Conservation (phyloP, 805 yeast genomes). For the Kuraishia molischiana region DNA sequence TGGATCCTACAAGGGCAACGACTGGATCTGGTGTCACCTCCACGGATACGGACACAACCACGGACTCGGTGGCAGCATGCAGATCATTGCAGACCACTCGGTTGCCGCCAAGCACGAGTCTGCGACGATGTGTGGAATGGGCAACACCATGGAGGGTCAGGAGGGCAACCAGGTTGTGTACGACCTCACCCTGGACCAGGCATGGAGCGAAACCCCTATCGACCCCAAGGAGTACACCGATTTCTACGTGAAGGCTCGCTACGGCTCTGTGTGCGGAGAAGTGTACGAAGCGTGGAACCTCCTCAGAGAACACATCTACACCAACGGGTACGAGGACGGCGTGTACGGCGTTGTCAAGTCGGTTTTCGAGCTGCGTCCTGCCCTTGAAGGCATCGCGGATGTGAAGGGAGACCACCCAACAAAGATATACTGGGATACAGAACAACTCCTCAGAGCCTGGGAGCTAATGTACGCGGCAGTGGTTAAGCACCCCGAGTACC, state of each 20-base stretch:
- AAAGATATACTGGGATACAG: constrained; percentile 5
- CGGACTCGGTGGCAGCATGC: constrained; percentile 5
- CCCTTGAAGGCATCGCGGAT: constrained; percentile 3
- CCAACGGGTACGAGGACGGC: constrained; percentile 1
- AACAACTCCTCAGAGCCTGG: constrained; percentile 4
- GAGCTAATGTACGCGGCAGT: not conserved
- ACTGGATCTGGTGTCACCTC: constrained; percentile 6
- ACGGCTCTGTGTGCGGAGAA: constrained; percentile 4
- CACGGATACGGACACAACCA: constrained; percentile 6
- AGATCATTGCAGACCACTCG: constrained; percentile 4
- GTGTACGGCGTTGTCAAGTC: constrained; percentile 5
- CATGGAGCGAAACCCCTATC: constrained; percentile 4
- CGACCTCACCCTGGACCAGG: constrained; percentile 5
- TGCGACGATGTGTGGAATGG: constrained; percentile 6
- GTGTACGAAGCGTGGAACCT: constrained; percentile 2
- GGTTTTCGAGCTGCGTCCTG: constrained; percentile 5
- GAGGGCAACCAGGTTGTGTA: constrained; percentile 6
- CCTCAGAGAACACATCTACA: constrained; percentile 4
- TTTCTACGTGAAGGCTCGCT: constrained; percentile 3
- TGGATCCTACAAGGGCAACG: constrained; percentile 5
- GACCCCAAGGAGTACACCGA: constrained; percentile 1
- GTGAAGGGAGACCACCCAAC: constrained; percentile 6
- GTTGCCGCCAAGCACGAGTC: constrained; percentile 3
- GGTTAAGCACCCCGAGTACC: not conserved
- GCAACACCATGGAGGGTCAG: constrained; percentile 6